Percentiles rank a stretch among this genome's conserved stretches.
These are phyloP conservation scores for Tetracladium setigerum DNA, from an alignment of 495 filamentous ascomycete genomes.

Conservation along the genomic window DNA sequence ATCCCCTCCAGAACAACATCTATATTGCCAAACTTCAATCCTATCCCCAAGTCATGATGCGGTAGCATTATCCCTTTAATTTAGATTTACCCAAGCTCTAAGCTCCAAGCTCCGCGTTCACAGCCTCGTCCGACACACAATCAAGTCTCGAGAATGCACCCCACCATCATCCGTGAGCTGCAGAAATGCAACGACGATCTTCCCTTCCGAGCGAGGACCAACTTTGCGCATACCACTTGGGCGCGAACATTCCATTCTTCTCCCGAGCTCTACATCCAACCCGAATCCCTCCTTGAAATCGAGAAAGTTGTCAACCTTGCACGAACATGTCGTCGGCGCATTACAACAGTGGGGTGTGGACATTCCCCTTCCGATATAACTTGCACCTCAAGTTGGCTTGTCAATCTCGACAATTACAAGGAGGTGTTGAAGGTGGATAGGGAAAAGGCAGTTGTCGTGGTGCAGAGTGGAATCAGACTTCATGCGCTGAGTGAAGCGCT, in stretches of 20 bases:
- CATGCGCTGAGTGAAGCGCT: constrained; percentile 59
- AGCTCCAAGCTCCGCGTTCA: too few relatives aligned
- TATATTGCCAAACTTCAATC: too few relatives aligned
- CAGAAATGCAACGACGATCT: constrained; percentile 31
- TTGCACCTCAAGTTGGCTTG: constrained; percentile 88
- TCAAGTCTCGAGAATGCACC: constrained; percentile 18
- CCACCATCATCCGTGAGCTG: constrained; percentile 27
- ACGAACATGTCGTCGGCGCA: constrained; percentile 66
- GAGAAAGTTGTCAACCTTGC: constrained; percentile 77
- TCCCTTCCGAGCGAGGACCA: constrained; percentile 66
- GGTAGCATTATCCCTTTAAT: too few relatives aligned
- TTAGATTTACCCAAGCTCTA: too few relatives aligned
- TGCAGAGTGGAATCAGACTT: constrained; percentile 81
- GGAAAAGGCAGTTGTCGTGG: constrained; percentile 55
- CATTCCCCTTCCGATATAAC: constrained; percentile 92
- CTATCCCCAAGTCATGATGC: too few relatives aligned
- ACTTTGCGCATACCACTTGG: constrained; percentile 89
- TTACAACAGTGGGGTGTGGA: constrained; percentile 74
- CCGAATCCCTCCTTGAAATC: constrained; percentile 69
- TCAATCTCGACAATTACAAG: constrained; percentile 83
- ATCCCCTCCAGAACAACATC: too few relatives aligned
- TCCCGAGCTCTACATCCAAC: constrained; percentile 85
- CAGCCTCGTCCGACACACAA: too few relatives aligned
- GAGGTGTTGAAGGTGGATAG: constrained; percentile 60
- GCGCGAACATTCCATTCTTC: constrained; percentile 81